These are phyloP conservation scores for Pochonia chlamydosporia DNA, from an alignment of 2,329 filamentous ascomycete species.

Conservation along the genomic window DNA sequence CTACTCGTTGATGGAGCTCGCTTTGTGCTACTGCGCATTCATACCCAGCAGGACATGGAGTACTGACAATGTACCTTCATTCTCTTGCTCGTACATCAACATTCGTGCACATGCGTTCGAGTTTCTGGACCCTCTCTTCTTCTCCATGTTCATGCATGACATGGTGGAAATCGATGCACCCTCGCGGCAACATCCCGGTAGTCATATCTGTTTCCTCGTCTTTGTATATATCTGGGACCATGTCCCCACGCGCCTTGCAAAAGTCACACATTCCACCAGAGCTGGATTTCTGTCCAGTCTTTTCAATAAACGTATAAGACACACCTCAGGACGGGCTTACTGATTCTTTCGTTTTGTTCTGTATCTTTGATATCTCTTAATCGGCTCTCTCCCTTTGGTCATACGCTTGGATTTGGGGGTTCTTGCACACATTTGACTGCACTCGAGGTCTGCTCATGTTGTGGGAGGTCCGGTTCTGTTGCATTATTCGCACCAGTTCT, in stretches of 20 bases:
- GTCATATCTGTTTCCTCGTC: not conserved
- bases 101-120: constrained; percentile 14
- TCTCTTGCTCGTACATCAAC: constrained; percentile 11
- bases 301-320: not conserved
- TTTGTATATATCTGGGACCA: constrained; percentile 6
- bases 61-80: not conserved
- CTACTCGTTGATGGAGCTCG: not conserved
- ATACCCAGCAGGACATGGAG: constrained; percentile 4
- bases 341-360: not conserved
- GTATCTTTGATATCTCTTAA: not conserved
- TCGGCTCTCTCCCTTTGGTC: not conserved
- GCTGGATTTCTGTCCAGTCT: not conserved
- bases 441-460: not conserved
- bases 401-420: not conserved
- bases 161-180: constrained; percentile 18
- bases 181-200: constrained; percentile 11
- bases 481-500: constrained; percentile 1
- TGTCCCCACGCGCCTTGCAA: constrained; percentile 1
- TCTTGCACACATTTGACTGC: not conserved
- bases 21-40: not conserved
- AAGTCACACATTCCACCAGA: not conserved
- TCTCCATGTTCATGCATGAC: constrained; percentile 32
- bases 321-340: not conserved
- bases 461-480: not conserved
- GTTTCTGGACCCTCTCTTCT: constrained; percentile 24